Base-by-base conservation (phyloP, 2,329 filamentous ascomycete species). In the Paraphaeosphaeria minitans region DNA sequence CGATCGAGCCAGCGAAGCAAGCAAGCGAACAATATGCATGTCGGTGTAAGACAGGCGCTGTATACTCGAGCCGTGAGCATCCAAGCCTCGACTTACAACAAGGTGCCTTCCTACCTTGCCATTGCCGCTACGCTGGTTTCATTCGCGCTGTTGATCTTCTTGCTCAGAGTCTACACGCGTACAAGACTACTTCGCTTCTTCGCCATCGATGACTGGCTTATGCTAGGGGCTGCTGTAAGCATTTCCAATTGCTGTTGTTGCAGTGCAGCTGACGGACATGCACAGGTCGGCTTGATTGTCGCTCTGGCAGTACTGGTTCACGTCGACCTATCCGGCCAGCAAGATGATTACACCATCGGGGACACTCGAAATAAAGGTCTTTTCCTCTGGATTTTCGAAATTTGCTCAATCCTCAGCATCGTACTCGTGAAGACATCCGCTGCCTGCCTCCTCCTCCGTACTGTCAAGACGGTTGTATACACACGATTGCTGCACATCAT, bases 121-220 rank as follows among this genome's bases (percentile, higher is more conserved):
- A 78, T 79, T 55, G 78, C 77, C 43, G 67, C 76, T 39, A 69
- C 76, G 35, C 71, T 82, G 57, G 76, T 77, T 24, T 72, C 70
- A 10, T 60, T 79, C 56, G 79, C 81, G 16, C 71, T 77, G 4
- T 67, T 82, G 42, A 72, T 71, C 19, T 80, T 80, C 27, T 55
- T 73, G 24, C 69, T 78, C 54, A 77, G 81, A 57, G 61, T 78
- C 14, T 82, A 79, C 56, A 83, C 83, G 46, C 78, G 81, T 63
- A 70, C 58, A 46, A 72, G 71, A 52, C 77, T 84, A 67, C 77
- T 84, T 52, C 80, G 77, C 29, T 80, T 78, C 52, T 74, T 80
- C 49, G 81, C 80, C n/a, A 69, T 77, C 57, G 83, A 85, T 74
- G 83, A 84, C 65, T 79, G 75, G 57, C 59, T 80, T 4, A 81